Conservation (phyloP, 139 green algal species). For the Pseudopediastrum boryanum region DNA sequence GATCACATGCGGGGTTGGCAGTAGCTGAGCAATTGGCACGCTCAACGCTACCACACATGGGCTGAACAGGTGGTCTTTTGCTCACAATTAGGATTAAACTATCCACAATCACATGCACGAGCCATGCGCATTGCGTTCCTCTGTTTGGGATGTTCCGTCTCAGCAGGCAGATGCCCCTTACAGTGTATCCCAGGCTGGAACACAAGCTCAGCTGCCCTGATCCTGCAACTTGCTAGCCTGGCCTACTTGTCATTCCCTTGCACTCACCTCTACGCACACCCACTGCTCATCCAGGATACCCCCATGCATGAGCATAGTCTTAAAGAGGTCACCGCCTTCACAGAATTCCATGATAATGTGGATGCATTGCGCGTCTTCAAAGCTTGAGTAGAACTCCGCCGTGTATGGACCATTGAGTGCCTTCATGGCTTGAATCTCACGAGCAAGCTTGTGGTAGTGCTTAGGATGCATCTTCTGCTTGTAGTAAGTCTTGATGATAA, state of each 20-base stretch:
- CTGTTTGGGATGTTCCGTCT: no score
- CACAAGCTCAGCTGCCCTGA: no score
- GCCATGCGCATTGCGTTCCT: neutral
- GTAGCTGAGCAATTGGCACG: no score
- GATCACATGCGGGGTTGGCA: no score
- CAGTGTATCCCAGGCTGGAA: no score
- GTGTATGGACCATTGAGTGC: slow-evolving; percentile 52
- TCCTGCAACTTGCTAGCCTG: no score
- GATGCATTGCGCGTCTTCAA: slow-evolving; percentile 63
- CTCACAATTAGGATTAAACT: neutral
- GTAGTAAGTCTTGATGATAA: slow-evolving; percentile 86
- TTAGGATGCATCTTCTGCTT: slow-evolving; percentile 74
- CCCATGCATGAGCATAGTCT: slow-evolving; percentile 66
- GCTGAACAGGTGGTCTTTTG: no score
- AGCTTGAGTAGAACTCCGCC: slow-evolving; percentile 62
- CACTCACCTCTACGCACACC: slow-evolving; percentile 70
- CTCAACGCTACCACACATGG: no score
- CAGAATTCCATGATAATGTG: slow-evolving; percentile 85
- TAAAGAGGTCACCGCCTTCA: slow-evolving; percentile 84
- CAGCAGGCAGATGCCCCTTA: no score
- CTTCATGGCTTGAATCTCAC: slow-evolving; percentile 54
- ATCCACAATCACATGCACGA: neutral
- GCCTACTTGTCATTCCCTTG: no score
- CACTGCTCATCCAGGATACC: slow-evolving; percentile 71
- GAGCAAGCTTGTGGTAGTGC: slow-evolving; percentile 71